Conservation (phyloP, 148 eudicot genomes). For the Fagopyrum tataricum region DNA sequence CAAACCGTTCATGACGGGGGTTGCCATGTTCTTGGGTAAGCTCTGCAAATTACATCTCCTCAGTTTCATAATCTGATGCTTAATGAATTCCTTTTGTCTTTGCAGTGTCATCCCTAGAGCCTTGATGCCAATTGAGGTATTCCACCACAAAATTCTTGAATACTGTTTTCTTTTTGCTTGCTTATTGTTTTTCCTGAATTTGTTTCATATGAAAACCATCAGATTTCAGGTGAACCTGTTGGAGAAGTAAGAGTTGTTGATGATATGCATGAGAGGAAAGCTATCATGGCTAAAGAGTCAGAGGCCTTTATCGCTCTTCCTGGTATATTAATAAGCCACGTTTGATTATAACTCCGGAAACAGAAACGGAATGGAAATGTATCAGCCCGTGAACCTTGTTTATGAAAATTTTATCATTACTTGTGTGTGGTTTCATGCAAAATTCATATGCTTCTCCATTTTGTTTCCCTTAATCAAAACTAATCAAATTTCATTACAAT, state of each 20-base stretch:
- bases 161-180: neutral
- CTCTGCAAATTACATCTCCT: neutral
- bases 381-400: too few species aligned
- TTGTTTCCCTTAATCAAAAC: too few species aligned
- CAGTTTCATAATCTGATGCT: constrained; percentile 4
- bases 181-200: neutral
- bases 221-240: constrained; percentile 84
- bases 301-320: constrained; percentile 98
- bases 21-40: constrained; percentile 95
- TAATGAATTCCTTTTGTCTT: constrained; percentile 16
- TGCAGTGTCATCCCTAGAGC: constrained; percentile 94
- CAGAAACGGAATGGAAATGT: too few species aligned
- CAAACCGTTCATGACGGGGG: constrained; percentile 70
- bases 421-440: too few species aligned
- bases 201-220: constrained; percentile 11
- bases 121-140: constrained; percentile 90
- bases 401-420: too few species aligned
- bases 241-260: constrained; percentile 80
- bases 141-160: neutral
- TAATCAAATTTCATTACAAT: too few species aligned
- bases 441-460: too few species aligned
- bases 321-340: constrained; percentile 47
- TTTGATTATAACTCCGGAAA: too few species aligned
- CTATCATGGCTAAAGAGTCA: constrained; percentile 82
- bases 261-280: constrained; percentile 98